Percentiles rank a stretch among this genome's conserved stretches.
Conservation (phyloP, 148 eudicot genomes). For the Cornus controversa region DNA sequence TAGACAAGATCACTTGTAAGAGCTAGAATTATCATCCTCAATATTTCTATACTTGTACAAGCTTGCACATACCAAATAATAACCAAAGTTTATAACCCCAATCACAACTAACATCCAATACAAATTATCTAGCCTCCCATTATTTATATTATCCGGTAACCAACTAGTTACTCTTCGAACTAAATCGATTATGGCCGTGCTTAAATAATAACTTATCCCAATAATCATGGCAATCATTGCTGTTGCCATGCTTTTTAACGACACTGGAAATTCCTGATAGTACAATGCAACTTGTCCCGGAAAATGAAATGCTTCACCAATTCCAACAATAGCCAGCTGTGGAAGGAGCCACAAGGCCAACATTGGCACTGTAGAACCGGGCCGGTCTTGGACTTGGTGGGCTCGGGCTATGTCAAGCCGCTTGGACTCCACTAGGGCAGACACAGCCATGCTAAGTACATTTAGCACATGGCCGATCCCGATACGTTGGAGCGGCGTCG, state of each 20-base stretch:
- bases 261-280: constrained; percentile 43
- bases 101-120: constrained; percentile 35
- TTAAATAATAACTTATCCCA: constrained; percentile 24
- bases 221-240: constrained; percentile 19
- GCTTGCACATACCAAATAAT: constrained; percentile 31
- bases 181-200: constrained; percentile 21
- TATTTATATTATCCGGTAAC: constrained; percentile 42
- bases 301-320: constrained; percentile 33
- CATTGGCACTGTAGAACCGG: constrained; percentile 23
- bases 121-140: constrained; percentile 42
- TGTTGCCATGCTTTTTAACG: constrained; percentile 23
- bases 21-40: constrained; percentile 2
- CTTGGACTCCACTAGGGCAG: constrained; percentile 28
- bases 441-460: constrained; percentile 36
- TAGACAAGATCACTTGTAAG: not conserved
- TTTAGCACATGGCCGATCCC: constrained; percentile 38
- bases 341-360: constrained; percentile 30
- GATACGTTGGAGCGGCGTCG: constrained; percentile 36
- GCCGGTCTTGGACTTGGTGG: constrained; percentile 5
- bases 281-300: constrained; percentile 34
- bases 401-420: constrained; percentile 8
- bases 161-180: constrained; percentile 26
- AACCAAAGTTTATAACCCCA: constrained; percentile 31
- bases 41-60: constrained; percentile 27
- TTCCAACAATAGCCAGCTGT: constrained; percentile 16